Evolutionary conservation across 2,329 filamentous ascomycete genomes (phyloP).

Genomic region (Fusarium coicis): DNA sequence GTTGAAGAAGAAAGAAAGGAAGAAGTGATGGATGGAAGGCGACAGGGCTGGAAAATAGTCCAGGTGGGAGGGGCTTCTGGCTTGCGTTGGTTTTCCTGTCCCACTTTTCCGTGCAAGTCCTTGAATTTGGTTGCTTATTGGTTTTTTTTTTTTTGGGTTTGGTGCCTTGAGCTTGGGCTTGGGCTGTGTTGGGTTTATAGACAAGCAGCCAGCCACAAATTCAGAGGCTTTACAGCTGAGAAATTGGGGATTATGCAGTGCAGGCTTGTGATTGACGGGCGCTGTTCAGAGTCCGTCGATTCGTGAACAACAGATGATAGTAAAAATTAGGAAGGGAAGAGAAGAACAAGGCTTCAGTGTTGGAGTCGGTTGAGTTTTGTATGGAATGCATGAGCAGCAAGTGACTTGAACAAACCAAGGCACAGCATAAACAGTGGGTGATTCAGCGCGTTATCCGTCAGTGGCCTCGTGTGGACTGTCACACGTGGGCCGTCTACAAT

Average conservation of each 20-base stretch:
- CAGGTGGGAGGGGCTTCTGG: slow-evolving; percentile 25
- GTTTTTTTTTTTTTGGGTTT: slow-evolving; percentile 3
- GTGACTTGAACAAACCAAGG: slow-evolving; percentile 27
- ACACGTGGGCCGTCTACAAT: slow-evolving; percentile 27
- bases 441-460: slow-evolving; percentile 9
- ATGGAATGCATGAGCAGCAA: slow-evolving; percentile 5
- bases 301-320: background rate
- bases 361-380: slow-evolving; percentile 27
- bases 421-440: slow-evolving; percentile 12
- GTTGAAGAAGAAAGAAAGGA: slow-evolving; percentile 14
- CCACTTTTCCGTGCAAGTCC: slow-evolving; percentile 29
- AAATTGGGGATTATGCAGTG: background rate
- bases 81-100: slow-evolving; percentile 8
- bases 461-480: slow-evolving; percentile 30
- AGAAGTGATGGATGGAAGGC: slow-evolving; percentile 23
- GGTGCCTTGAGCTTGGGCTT: background rate
- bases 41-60: slow-evolving; percentile 27
- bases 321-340: slow-evolving; percentile 2
- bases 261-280: background rate
- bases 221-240: background rate
- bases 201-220: slow-evolving; percentile 1
- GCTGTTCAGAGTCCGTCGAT: background rate
- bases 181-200: slow-evolving; percentile 5
- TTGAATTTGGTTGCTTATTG: slow-evolving; percentile 24
- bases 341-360: background rate